phyloP scores from a whole-genome alignment of 129 eudicot genomes.

The Pittosporum tobira region DNA sequence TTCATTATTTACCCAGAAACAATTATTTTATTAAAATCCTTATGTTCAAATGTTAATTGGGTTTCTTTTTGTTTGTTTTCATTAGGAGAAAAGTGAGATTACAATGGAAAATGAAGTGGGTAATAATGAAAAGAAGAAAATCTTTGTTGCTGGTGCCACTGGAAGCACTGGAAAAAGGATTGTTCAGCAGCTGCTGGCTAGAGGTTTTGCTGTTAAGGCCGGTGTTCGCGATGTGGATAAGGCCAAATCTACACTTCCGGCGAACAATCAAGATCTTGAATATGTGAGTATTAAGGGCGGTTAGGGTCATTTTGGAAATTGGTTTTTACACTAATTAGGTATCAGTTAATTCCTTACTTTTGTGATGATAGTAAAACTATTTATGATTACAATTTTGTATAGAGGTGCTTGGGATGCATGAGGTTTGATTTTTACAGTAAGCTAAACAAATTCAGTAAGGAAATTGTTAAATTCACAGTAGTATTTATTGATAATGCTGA shows the following conservation, averaged over 20 bases:
- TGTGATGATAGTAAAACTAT: not conserved
- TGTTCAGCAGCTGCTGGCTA: slow-evolving; percentile 87
- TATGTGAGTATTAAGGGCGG: slow-evolving; percentile 34
- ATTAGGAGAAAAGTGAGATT: slow-evolving; percentile 58
- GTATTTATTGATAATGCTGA: not conserved
- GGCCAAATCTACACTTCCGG: slow-evolving; percentile 51
- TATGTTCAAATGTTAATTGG: not conserved
- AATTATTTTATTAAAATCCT: not conserved
- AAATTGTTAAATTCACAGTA: not conserved
- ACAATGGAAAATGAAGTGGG: slow-evolving; percentile 28
- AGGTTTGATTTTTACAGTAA: not conserved
- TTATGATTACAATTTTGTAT: not conserved
- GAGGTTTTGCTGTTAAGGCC: slow-evolving; percentile 89
- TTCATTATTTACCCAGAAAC: slow-evolving; percentile 2
- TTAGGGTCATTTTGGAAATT: not conserved
- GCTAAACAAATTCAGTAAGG: not conserved
- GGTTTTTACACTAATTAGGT: not conserved
- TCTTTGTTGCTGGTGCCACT: slow-evolving; percentile 93
- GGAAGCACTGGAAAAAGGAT: slow-evolving; percentile 89
- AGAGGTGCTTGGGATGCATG: not conserved
- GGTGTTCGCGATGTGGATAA: slow-evolving; percentile 75
- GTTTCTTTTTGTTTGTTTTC: slow-evolving; percentile 3
- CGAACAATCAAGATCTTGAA: slow-evolving; percentile 51
- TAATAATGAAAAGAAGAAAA: slow-evolving; percentile 38
- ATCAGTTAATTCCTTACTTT: not conserved